Percentiles rank a stretch among this genome's conserved stretches.
Conservation (phyloP, 805 yeast genomes). For the Clavispora asparagi region DNA sequence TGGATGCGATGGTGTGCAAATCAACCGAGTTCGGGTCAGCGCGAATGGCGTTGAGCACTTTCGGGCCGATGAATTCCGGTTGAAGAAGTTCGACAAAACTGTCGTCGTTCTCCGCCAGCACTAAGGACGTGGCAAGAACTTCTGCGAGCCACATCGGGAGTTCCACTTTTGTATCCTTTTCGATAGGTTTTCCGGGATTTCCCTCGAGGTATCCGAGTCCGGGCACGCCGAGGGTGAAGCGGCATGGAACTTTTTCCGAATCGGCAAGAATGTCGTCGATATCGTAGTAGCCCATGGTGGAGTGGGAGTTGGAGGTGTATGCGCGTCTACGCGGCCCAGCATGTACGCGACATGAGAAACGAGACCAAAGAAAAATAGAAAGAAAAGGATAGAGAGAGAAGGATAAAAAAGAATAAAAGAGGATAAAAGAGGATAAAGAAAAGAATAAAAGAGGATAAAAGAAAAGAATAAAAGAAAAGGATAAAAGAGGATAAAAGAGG, state of each 20-base stretch:
- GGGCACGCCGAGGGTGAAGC: slow-evolving; percentile 71
- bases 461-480: too few species aligned
- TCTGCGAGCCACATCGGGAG: slow-evolving; percentile 89
- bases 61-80: slow-evolving; percentile 63
- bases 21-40: slow-evolving; percentile 66
- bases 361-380: too few species aligned
- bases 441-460: too few species aligned
- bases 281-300: slow-evolving; percentile 50
- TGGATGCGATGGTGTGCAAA: slow-evolving; percentile 56
- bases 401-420: too few species aligned
- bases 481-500: too few species aligned
- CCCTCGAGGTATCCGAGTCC: slow-evolving; percentile 87
- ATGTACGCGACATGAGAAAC: too few species aligned
- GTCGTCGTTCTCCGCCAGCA: slow-evolving; percentile 29
- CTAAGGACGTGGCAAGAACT: slow-evolving; percentile 50
- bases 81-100: slow-evolving; percentile 63
- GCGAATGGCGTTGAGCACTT: slow-evolving; percentile 77
- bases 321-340: too few species aligned
- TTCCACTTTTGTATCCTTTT: slow-evolving; percentile 60
- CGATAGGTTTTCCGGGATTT: slow-evolving; percentile 58
- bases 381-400: too few species aligned
- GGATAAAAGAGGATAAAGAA: too few species aligned
- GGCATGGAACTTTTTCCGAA: slow-evolving; percentile 70
- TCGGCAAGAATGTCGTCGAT: slow-evolving; percentile 73
- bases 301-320: neutral